phyloP scores from a whole-genome alignment of 2,329 filamentous ascomycete genomes.

The Capronia epimyces region DNA sequence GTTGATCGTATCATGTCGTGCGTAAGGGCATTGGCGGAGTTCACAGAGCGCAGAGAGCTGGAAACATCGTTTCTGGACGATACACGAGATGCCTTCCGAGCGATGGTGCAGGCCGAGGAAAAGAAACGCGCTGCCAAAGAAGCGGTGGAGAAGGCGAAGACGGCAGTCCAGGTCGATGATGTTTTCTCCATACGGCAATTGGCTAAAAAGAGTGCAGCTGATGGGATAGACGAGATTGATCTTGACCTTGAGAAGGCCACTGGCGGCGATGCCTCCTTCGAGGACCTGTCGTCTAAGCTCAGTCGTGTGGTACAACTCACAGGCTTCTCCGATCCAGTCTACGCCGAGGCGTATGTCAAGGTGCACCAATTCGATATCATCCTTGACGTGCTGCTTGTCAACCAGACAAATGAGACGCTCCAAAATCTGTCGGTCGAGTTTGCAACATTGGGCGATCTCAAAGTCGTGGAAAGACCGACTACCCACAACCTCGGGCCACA shows the following conservation, averaged over 20 bases:
- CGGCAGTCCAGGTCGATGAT: slow-evolving; percentile 90
- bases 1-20: slow-evolving; percentile 99
- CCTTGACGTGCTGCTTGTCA: slow-evolving; percentile 90
- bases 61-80: slow-evolving; percentile 91
- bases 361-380: slow-evolving; percentile 99
- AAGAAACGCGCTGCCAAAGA: slow-evolving; percentile 96
- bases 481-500: slow-evolving; percentile 93
- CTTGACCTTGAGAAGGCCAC: slow-evolving; percentile 90
- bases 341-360: slow-evolving; percentile 98
- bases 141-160: slow-evolving; percentile 86
- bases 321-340: slow-evolving; percentile 95
- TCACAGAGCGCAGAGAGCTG: slow-evolving; percentile 80
- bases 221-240: slow-evolving; percentile 79
- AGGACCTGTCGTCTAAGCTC: slow-evolving; percentile 88
- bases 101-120: slow-evolving; percentile 95
- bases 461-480: slow-evolving; percentile 92
- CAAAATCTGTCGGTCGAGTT: slow-evolving; percentile 98
- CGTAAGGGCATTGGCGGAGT: slow-evolving; percentile 85
- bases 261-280: slow-evolving; percentile 75
- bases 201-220: slow-evolving; percentile 78
- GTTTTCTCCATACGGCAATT: slow-evolving; percentile 89
- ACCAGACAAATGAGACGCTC: slow-evolving; percentile 92
- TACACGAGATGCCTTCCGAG: slow-evolving; percentile 89
- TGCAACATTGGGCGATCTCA: slow-evolving; percentile 93
- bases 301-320: slow-evolving; percentile 95